Conservation (phyloP, 139 green algal species). For the Trebouxia sp. region DNA sequence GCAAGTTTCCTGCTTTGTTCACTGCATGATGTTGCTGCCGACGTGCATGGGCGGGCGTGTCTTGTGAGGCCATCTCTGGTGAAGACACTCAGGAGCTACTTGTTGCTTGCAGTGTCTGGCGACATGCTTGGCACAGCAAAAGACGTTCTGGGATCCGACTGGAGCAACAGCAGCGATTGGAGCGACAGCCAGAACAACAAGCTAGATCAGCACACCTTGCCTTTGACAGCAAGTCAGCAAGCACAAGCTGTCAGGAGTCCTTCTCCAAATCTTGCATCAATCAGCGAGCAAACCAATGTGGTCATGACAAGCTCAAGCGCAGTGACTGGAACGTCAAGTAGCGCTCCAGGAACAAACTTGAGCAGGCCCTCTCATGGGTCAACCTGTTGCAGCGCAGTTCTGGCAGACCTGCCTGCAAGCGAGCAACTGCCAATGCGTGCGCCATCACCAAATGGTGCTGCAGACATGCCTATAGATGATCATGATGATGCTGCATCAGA, state of each 20-base stretch:
- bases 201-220: background rate
- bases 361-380: background rate
- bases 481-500: slow-evolving; percentile 12
- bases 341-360: background rate
- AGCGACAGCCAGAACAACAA: background rate
- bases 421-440: background rate
- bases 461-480: background rate
- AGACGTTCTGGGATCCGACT: background rate
- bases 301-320: background rate
- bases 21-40: background rate
- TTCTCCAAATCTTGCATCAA: background rate
- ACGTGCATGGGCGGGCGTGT: background rate
- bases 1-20: background rate
- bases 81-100: background rate
- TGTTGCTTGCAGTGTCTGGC: background rate
- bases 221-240: background rate
- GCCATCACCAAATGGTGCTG: background rate
- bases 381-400: background rate
- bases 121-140: background rate
- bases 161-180: slow-evolving; percentile 17
- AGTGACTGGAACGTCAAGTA: background rate
- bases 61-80: background rate
- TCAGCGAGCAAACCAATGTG: slow-evolving; percentile 5
- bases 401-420: background rate
- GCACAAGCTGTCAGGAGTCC: background rate